Evolutionary conservation across 192 early-diverging fungal species (phyloP).

Genomic region (Gonapodya sp.): DNA sequence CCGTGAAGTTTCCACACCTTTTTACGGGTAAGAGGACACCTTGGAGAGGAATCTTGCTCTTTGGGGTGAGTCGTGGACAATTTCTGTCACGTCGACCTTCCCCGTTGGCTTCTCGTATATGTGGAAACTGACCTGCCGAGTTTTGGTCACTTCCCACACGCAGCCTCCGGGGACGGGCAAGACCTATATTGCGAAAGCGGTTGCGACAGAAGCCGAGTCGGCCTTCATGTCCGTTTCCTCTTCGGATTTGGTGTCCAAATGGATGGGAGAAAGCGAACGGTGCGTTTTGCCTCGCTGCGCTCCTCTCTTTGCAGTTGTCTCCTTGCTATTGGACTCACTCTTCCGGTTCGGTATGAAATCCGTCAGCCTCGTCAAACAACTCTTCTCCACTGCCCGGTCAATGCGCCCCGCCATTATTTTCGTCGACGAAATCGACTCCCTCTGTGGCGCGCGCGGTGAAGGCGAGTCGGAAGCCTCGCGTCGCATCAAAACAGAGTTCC

Average conservation of each 20-base stretch:
- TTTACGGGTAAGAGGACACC: slow-evolving; percentile 93
- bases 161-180: slow-evolving; percentile 96
- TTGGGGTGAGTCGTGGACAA: slow-evolving; percentile 49
- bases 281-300: slow-evolving; percentile 14
- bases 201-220: slow-evolving; percentile 92
- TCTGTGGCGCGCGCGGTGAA: slow-evolving; percentile 90
- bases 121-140: background rate
- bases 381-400: slow-evolving; percentile 89
- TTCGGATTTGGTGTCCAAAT: slow-evolving; percentile 97
- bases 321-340: background rate
- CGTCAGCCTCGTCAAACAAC: slow-evolving; percentile 73
- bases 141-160: slow-evolving; percentile 8
- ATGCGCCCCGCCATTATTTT: slow-evolving; percentile 94
- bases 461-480: slow-evolving; percentile 92
- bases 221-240: slow-evolving; percentile 96
- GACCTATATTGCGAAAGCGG: slow-evolving; percentile 91
- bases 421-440: slow-evolving; percentile 97
- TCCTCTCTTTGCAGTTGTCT: background rate
- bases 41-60: slow-evolving; percentile 93
- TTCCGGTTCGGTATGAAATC: background rate
- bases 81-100: background rate
- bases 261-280: slow-evolving; percentile 98
- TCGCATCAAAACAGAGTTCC: slow-evolving; percentile 94
- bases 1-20: slow-evolving; percentile 93
- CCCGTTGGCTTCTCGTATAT: background rate